phyloP scores from a whole-genome alignment of 2,329 filamentous ascomycete species.

The Aspergillus calidoustus region DNA sequence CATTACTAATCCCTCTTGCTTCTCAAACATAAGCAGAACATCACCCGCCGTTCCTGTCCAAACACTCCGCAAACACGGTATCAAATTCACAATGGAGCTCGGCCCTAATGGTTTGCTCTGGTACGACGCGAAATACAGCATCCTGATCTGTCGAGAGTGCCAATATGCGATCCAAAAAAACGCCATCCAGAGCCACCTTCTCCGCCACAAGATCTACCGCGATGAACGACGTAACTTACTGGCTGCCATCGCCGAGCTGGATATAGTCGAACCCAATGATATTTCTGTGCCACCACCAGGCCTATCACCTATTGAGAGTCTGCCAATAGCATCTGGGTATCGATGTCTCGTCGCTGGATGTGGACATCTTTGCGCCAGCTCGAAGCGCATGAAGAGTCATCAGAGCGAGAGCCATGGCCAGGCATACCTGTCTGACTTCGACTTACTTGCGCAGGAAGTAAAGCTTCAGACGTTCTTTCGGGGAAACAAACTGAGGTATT shows the following conservation, averaged over 20 bases:
- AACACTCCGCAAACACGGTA: not conserved
- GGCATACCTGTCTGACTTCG: not conserved
- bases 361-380: conserved; percentile 15
- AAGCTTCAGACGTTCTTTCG: conserved; percentile 20
- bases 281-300: not conserved
- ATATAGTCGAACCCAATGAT: conserved; percentile 6
- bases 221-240: conserved; percentile 7
- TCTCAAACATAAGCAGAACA: not conserved
- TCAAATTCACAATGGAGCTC: not conserved
- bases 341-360: conserved; percentile 7
- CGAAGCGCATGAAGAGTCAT: conserved; percentile 16
- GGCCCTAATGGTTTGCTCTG: conserved; percentile 7
- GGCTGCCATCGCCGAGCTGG: not conserved
- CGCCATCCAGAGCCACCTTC: conserved; percentile 16
- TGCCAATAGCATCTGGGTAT: conserved; percentile 11
- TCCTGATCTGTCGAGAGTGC: conserved; percentile 18
- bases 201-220: conserved; percentile 19
- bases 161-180: conserved; percentile 19
- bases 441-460: not conserved
- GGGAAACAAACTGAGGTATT: conserved; percentile 14
- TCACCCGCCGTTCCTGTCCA: not conserved
- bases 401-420: conserved; percentile 9
- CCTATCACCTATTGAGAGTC: conserved; percentile 1
- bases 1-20: not conserved
- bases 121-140: conserved; percentile 7